Percentiles rank a stretch among this genome's conserved stretches.
phyloP scores from a whole-genome alignment of 345 rosid species.

The Aquilaria sinensis region DNA sequence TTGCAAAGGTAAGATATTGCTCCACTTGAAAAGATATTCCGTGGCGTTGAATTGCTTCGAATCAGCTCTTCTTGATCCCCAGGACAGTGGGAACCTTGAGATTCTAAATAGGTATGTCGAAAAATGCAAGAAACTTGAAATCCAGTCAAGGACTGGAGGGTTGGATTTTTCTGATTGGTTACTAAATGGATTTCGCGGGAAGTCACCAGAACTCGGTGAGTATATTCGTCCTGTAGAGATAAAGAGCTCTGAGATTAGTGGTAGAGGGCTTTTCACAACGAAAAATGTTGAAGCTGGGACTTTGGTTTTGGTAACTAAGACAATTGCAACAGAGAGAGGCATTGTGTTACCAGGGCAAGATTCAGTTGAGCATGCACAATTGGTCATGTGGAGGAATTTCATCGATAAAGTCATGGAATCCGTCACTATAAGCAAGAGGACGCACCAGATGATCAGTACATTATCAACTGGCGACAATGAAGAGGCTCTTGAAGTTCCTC shows the following conservation, averaged over 20 bases:
- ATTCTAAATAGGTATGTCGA: slow-evolving; percentile 48
- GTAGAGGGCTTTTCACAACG: slow-evolving; percentile 74
- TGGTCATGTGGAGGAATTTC: slow-evolving; percentile 89
- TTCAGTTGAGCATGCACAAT: slow-evolving; percentile 45
- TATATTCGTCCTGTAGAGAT: slow-evolving; percentile 51
- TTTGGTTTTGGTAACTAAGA: slow-evolving; percentile 57
- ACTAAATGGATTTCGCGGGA: slow-evolving; percentile 50
- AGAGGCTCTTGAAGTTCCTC: slow-evolving; percentile 47
- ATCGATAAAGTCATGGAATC: slow-evolving; percentile 43
- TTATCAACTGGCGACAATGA: slow-evolving; percentile 63
- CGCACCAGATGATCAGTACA: slow-evolving; percentile 28
- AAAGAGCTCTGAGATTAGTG: slow-evolving; percentile 56
- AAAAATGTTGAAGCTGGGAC: slow-evolving; percentile 64
- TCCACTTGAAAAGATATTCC: slow-evolving; percentile 52
- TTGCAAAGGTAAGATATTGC: slow-evolving; percentile 76
- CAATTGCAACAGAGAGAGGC: slow-evolving; percentile 73
- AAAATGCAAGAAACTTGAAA: slow-evolving; percentile 69
- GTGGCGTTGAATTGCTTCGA: slow-evolving; percentile 67
- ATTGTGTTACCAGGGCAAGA: slow-evolving; percentile 43
- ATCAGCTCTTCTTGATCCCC: slow-evolving; percentile 45
- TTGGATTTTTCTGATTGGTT: slow-evolving; percentile 87
- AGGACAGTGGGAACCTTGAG: slow-evolving; percentile 46
- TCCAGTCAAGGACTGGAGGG: slow-evolving; percentile 52
- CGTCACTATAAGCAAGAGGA: slow-evolving; percentile 37
- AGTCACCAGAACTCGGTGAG: slow-evolving; percentile 68